Base-by-base conservation (phyloP, 179 eudicot genomes). In the Heliamphora pulchella region DNA sequence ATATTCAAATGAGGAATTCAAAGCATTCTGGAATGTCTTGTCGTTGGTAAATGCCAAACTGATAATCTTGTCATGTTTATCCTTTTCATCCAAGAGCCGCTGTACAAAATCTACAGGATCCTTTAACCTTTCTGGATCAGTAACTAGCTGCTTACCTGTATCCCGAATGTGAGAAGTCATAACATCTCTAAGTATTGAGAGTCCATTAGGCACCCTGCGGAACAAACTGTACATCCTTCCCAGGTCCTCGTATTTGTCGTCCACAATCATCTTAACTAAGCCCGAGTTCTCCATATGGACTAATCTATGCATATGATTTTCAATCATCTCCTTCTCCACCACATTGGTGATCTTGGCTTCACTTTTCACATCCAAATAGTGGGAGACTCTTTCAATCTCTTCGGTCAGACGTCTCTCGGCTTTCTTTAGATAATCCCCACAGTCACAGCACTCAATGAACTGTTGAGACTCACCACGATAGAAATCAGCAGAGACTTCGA, bases 261-360 rank as follows among this genome's bases (percentile, higher is more conserved):
- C 89, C 79, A 89, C 86, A 72, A 90, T 87, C 93, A 94, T 94
- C 54, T 89, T 90, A 53, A 92, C 96, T 67, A 94, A 83, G 57
- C 97, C 98, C 1, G 97, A 94, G 67, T 91, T 92, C 85, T 94
- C 97, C 98, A 94, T 92, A 81, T 94, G 91, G 76, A 94, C 97
- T 74, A 94, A 76, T 81, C 94, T 85, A 53, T 84, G 89, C 96
- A 94, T 91, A 84, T 90, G 96, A 82, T 85, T 89, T 75, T 90
- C 90, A 81, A 94, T 93, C 98, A 93, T 92, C 87, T 94, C 94
- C 85, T 83, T 86, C 83, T 93, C 98, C 44, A 94, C 96, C 69
- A 94, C 97, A 86, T 82, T 88, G 20, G 97, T 90, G 74, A 94
- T 92, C 91, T 90, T 93, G 46, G 76, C 73, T 87, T 94, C 98